Conservation (phyloP, 2,329 filamentous ascomycete genomes). For the Pseudogymnoascus sp. region DNA sequence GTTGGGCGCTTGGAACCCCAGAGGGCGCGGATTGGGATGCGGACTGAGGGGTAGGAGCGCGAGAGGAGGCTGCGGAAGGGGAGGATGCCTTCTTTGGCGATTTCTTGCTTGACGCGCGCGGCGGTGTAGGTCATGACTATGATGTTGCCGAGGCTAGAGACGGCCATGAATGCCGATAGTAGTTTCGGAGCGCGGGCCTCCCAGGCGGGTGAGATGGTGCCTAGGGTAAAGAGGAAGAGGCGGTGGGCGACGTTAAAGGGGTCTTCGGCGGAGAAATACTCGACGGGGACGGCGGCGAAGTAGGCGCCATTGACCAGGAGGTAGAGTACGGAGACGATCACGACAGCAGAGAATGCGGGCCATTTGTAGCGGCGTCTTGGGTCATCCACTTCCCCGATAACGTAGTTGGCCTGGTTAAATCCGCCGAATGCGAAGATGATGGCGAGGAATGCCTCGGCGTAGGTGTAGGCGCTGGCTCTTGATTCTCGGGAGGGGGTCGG, state of each 20-base stretch:
- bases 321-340: conserved; percentile 30
- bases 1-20: conserved; percentile 24
- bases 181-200: conserved; percentile 27
- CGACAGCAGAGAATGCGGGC: conserved; percentile 30
- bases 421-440: conserved; percentile 38
- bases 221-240: conserved; percentile 32
- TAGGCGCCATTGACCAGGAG: conserved; percentile 36
- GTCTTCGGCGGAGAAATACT: conserved; percentile 15
- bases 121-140: conserved; percentile 51
- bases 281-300: conserved; percentile 35
- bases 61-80: conserved; percentile 45
- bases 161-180: conserved; percentile 43
- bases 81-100: conserved; percentile 51
- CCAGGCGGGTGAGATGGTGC: conserved; percentile 24
- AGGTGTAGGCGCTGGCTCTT: conserved; percentile 20
- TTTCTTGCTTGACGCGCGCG: conserved; percentile 51
- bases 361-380: conserved; percentile 33
- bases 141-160: conserved; percentile 50
- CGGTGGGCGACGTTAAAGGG: conserved; percentile 26
- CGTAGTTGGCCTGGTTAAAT: conserved; percentile 39
- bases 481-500: not conserved
- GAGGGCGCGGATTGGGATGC: conserved; percentile 17
- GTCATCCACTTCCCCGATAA: conserved; percentile 34
- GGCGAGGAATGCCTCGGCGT: conserved; percentile 36
- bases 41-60: conserved; percentile 5